Evolutionary conservation across 306 rosid genomes (phyloP).

Genomic region (cucumber (Cucumis sativus)): DNA sequence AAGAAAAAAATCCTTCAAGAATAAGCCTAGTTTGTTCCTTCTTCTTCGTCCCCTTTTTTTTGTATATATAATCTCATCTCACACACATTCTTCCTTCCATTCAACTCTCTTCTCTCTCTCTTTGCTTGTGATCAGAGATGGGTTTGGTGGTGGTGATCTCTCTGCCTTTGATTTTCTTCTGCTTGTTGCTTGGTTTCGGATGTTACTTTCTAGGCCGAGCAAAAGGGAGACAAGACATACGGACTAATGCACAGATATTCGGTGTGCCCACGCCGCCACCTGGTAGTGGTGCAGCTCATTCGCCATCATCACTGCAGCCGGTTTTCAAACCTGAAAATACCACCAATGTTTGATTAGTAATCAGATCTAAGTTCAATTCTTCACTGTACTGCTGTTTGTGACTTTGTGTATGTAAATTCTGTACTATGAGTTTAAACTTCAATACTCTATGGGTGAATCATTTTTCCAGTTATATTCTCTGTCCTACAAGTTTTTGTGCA

Average conservation of each 20-base stretch:
- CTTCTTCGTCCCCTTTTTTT: background rate
- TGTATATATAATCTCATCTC: background rate
- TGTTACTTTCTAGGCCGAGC: conserved; percentile 67
- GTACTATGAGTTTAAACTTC: background rate
- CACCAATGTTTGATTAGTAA: conserved; percentile 26
- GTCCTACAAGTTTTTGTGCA: background rate
- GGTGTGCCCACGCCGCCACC: conserved; percentile 74
- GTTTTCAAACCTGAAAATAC: conserved; percentile 34
- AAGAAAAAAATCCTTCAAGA: background rate
- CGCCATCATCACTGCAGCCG: conserved; percentile 19
- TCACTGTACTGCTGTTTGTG: background rate
- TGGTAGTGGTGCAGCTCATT: conserved; percentile 7
- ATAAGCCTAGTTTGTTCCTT: background rate
- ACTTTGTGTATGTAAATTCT: background rate
- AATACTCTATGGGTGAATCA: background rate
- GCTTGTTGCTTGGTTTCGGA: conserved; percentile 63
- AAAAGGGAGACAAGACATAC: conserved; percentile 49
- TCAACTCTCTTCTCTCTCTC: background rate
- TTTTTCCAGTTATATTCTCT: background rate
- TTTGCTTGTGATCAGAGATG: conserved; percentile 24
- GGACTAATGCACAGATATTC: conserved; percentile 48
- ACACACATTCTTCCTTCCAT: background rate
- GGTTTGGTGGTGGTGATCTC: conserved; percentile 85
- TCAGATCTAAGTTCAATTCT: background rate
- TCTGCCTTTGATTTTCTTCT: conserved; percentile 65